Evolutionary conservation across 2,329 filamentous ascomycete species (phyloP), one percentile per base, ranked within the genome.

Genomic region (Boeremia lycopersici): DNA sequence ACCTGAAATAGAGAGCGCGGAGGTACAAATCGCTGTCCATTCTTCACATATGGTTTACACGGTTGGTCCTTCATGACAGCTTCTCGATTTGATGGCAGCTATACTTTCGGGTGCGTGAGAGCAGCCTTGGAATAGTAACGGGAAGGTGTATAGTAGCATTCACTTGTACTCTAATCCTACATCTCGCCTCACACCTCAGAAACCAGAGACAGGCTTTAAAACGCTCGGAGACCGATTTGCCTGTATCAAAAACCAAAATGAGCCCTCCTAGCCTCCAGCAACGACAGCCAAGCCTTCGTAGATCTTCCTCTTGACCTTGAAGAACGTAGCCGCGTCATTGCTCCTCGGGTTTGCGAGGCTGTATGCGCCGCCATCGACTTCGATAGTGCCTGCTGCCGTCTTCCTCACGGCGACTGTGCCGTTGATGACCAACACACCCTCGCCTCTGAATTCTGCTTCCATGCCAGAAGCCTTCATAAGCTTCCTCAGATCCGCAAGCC

Each of bases 271-370:
- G 43, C 82, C 84, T 40, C 90, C 90, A 13, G 89, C 89, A 62
- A 99, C 93, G 56, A 98, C 91, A 30, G 95, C 95, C 71, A 99
- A 77, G 8, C 91, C 93, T 64, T 96, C 91, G 73, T 99, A 99
- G 61, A 99, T 96, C 76, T 90, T 92, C 76, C 82, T 87, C 78
- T 91, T 91, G 9, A 98, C 93, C 47, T 90, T 90, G 69, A 91
- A 90, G 70, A 97, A 96, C 31, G 89, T 92, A 35, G 81, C 81
- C 1, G 60, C 61, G 53, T 86, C 85, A 45, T 81, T 77, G 28
- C 79, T 78, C 53, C 81, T 76, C 46, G 77, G 67, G 40, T 74
- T 69, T 7, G 64, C 48, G 45, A 74, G 64, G 31, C 68, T 65
- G 55, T 72, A 74, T 8, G 69, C 71, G 7, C 68, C 73, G 13